Percentiles rank a stretch among this genome's conserved stretches.
phyloP scores from a whole-genome alignment of 805 yeast species.

The Sungouiozyma ichnusensis region DNA sequence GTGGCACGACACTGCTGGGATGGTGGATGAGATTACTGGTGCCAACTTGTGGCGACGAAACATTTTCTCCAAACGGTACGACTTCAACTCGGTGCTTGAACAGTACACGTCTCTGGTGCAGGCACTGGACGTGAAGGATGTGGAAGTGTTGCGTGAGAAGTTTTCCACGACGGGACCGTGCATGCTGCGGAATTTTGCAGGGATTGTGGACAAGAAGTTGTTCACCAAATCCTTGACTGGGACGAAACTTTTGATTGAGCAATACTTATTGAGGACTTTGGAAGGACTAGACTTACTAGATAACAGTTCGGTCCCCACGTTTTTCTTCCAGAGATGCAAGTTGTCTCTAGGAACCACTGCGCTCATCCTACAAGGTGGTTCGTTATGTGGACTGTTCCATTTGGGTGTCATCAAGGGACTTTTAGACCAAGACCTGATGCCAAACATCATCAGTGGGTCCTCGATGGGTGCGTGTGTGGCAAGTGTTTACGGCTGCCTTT shows the following conservation, averaged over 20 bases:
- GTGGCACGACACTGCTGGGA: constrained; percentile 50
- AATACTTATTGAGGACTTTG: constrained; percentile 49
- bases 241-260: constrained; percentile 76
- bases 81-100: constrained; percentile 70
- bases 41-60: constrained; percentile 69
- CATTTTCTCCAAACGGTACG: constrained; percentile 71
- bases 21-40: constrained; percentile 42
- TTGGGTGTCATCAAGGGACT: constrained; percentile 84
- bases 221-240: constrained; percentile 80
- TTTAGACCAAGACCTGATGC: constrained; percentile 63
- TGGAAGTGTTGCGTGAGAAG: constrained; percentile 47
- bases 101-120: constrained; percentile 51
- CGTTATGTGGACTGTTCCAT: constrained; percentile 88
- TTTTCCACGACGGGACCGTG: constrained; percentile 59
- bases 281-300: constrained; percentile 62
- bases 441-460: constrained; percentile 80
- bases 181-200: constrained; percentile 81
- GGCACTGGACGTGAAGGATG: constrained; percentile 49
- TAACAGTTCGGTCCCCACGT: constrained; percentile 41
- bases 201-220: constrained; percentile 67
- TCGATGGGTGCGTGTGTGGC: constrained; percentile 94
- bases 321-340: constrained; percentile 76
- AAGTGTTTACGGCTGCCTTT: constrained; percentile 64
- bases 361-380: constrained; percentile 85
- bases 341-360: constrained; percentile 90